These are phyloP conservation scores for Zymoseptoria tritici DNA, from an alignment of 2,329 filamentous ascomycete species.

Conservation along the genomic window DNA sequence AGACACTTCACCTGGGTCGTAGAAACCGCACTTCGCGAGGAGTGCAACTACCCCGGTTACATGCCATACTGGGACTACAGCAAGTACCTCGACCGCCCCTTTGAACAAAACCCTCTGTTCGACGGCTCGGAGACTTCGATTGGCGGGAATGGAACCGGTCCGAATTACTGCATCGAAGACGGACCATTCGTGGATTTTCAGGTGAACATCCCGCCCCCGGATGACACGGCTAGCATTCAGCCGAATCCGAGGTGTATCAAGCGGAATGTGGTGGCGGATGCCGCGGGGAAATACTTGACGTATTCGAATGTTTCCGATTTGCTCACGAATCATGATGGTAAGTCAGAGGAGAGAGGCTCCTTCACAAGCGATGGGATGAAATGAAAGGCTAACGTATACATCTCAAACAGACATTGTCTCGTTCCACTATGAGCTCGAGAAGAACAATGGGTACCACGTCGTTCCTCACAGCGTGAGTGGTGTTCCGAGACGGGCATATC, in stretches of 20 bases:
- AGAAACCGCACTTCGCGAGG: slow-evolving; percentile 34
- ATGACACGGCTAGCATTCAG: neutral
- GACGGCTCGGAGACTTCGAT: slow-evolving; percentile 25
- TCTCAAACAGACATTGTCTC: neutral
- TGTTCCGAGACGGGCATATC: neutral
- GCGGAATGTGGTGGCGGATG: neutral
- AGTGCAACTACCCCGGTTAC: slow-evolving; percentile 38
- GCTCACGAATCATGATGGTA: slow-evolving; percentile 5
- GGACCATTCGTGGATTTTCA: slow-evolving; percentile 44
- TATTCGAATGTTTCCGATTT: slow-evolving; percentile 7
- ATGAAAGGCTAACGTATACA: too few relatives aligned
- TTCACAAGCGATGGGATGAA: too few relatives aligned
- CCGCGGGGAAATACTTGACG: slow-evolving; percentile 1
- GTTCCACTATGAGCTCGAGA: neutral
- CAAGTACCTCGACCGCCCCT: slow-evolving; percentile 35
- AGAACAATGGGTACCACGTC: neutral
- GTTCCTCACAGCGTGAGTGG: neutral
- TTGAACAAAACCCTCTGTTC: slow-evolving; percentile 36
- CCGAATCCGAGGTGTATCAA: slow-evolving; percentile 10
- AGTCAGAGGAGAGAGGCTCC: neutral
- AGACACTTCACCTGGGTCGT: slow-evolving; percentile 36
- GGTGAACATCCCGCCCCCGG: slow-evolving; percentile 9
- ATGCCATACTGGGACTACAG: slow-evolving; percentile 8
- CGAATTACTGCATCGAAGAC: slow-evolving; percentile 45
- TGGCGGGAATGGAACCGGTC: slow-evolving; percentile 38